A percentile compares a stretch with the other conserved stretches of the same genome.
phyloP scores from a whole-genome alignment of 768 basidiomycete species.

The Termitomyces sp. region DNA sequence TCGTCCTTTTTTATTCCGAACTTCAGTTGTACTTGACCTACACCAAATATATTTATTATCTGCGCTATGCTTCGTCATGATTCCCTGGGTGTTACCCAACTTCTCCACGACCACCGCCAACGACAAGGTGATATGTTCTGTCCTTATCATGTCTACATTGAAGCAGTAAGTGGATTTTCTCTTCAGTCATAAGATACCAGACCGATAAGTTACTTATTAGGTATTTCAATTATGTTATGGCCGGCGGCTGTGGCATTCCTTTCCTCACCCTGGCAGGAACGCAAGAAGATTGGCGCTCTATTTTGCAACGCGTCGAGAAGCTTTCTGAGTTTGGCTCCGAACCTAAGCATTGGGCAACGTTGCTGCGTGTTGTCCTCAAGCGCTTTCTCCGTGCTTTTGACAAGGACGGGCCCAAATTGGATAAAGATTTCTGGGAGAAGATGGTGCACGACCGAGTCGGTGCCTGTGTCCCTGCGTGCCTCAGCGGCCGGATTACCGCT shows the following conservation, averaged over 20 bases:
- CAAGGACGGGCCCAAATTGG: too few species aligned
- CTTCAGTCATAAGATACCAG: background rate
- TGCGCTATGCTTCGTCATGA: too few species aligned
- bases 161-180: constrained; percentile 14
- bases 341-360: constrained; percentile 28
- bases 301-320: constrained; percentile 27
- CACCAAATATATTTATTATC: too few species aligned
- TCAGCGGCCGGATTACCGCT: constrained; percentile 36
- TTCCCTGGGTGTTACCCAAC: constrained; percentile 34
- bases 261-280: constrained; percentile 28
- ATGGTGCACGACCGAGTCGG: too few species aligned
- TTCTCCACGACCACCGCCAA: constrained; percentile 39
- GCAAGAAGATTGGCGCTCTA: background rate
- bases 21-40: too few species aligned
- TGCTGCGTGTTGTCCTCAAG: constrained; percentile 33
- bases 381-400: constrained; percentile 32
- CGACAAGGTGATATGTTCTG: constrained; percentile 31
- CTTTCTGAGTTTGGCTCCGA: constrained; percentile 30
- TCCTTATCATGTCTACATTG: constrained; percentile 37
- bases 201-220: too few species aligned
- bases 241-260: constrained; percentile 33
- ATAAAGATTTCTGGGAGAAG: too few species aligned
- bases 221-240: too few species aligned
- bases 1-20: too few species aligned
- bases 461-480: too few species aligned